phyloP scores from a whole-genome alignment of 108 stramenopile species.

The Pseudonitzschia multiseries region DNA sequence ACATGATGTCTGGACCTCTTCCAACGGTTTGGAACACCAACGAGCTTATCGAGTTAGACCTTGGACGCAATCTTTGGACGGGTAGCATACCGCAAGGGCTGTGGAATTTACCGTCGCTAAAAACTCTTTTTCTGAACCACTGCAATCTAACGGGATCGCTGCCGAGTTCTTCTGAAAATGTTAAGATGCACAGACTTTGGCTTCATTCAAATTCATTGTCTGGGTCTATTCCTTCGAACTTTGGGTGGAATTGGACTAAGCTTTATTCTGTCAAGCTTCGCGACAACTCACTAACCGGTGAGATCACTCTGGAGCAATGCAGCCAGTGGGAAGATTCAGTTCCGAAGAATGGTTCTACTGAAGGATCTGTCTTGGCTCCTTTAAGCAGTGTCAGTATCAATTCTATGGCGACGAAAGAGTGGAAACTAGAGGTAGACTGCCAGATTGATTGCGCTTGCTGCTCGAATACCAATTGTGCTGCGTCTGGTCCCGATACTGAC shows the following conservation, averaged over 20 bases:
- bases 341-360: neutral
- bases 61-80: slow-evolving; percentile 40
- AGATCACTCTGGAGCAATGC: slow-evolving; percentile 5
- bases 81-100: slow-evolving; percentile 44
- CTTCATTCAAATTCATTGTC: slow-evolving; percentile 44
- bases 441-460: slow-evolving; percentile 13
- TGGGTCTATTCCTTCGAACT: slow-evolving; percentile 38
- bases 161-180: slow-evolving; percentile 32
- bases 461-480: neutral
- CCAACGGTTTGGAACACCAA: slow-evolving; percentile 16
- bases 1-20: slow-evolving; percentile 15
- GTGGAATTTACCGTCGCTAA: slow-evolving; percentile 19
- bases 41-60: slow-evolving; percentile 39
- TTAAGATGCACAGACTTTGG: slow-evolving; percentile 29
- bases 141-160: slow-evolving; percentile 44
- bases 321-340: slow-evolving; percentile 2
- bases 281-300: slow-evolving; percentile 20
- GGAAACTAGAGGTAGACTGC: neutral
- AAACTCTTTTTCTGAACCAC: slow-evolving; percentile 42
- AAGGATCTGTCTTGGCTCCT: neutral
- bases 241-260: slow-evolving; percentile 18
- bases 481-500: neutral
- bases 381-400: neutral
- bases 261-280: slow-evolving; percentile 8
- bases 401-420: neutral